Evolutionary conservation across 768 basidiomycete species (phyloP).

Genomic region (Ephemerocybe angulata): DNA sequence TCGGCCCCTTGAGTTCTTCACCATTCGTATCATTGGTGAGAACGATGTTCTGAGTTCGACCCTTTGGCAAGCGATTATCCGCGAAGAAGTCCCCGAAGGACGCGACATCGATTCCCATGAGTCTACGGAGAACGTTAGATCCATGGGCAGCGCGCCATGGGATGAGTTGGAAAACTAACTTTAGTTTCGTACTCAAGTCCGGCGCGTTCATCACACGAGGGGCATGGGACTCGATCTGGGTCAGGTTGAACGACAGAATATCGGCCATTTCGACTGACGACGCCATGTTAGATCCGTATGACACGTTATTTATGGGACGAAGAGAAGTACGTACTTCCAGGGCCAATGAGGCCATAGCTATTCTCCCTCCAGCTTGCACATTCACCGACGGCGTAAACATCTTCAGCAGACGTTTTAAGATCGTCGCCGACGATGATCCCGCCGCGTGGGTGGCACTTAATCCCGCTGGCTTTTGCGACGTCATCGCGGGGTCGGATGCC

Average conservation of each 20-base stretch:
- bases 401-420: conserved; percentile 52
- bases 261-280: conserved; percentile 64
- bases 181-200: conserved; percentile 69
- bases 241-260: conserved; percentile 69
- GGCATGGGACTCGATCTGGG: conserved; percentile 40
- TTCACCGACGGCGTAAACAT: conserved; percentile 73
- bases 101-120: conserved; percentile 48
- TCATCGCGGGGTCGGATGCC: conserved; percentile 73
- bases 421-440: conserved; percentile 59
- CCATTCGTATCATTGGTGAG: conserved; percentile 5
- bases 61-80: conserved; percentile 36
- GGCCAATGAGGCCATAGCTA: conserved; percentile 71
- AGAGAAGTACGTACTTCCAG: conserved; percentile 42
- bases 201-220: conserved; percentile 47
- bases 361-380: conserved; percentile 67
- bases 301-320: neutral
- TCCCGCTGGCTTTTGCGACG: conserved; percentile 50
- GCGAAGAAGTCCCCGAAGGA: conserved; percentile 74
- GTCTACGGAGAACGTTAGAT: conserved; percentile 12
- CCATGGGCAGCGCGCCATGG: neutral
- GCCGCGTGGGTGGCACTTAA: conserved; percentile 45
- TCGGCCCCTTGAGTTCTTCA: neutral
- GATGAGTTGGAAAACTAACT: conserved; percentile 21
- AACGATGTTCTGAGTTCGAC: conserved; percentile 16
- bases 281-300: neutral